Base-by-base conservation (phyloP, 176 grass and related monocot genomes). In the Oryza nivara region DNA sequence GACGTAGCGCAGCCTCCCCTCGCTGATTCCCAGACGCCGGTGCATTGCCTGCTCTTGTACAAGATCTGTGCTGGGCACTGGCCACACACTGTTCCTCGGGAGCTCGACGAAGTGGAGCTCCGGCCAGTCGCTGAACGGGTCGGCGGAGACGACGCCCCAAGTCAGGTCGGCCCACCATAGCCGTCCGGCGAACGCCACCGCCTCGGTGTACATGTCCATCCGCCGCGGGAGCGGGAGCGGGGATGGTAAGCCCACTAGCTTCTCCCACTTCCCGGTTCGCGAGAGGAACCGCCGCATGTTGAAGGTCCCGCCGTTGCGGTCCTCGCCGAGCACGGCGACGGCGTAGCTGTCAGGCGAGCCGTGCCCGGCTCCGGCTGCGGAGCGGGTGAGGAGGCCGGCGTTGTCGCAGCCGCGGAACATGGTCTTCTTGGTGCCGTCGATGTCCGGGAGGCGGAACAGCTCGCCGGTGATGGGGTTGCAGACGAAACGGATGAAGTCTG, bases 361-460 rank as follows among this genome's bases (percentile, higher is more conserved):
- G 7, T 35, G 34, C 4, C 34, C 34, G 34, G 34, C 34, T 35
- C 13, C 48, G 48, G 48, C 47, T 46, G 70, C 8, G 9, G 9
- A 51, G 13, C 48, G 48, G 48, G 48, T 16, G 77, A 86, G 38
- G 76, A 80, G 35, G 68, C 84, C 76, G 12, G 70, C 0, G 30
- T n/a, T 36, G 35, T 36, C 35, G 35, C 35, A 0, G 77, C 26
- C 48, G 73, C 61, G 49, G 3, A 1, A 3, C 63, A 4, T 0
- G 32, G 25, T 49, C 69, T 26, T 79, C 20, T 16, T 36, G 26
- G 22, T 65, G 70, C 45, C 48, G 46, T 67, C 78, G 64, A 76
- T 75, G 85, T 82, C 85, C 7, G 78, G 85, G 71, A 87, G 70
- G 78, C 70, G 77, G 78, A 67, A 60, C 3, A 81, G 46, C 85